A percentile compares a stretch with the other conserved stretches of the same genome.
phyloP scores from a whole-genome alignment of 331 rosid genomes.

The Acacia concinna region DNA sequence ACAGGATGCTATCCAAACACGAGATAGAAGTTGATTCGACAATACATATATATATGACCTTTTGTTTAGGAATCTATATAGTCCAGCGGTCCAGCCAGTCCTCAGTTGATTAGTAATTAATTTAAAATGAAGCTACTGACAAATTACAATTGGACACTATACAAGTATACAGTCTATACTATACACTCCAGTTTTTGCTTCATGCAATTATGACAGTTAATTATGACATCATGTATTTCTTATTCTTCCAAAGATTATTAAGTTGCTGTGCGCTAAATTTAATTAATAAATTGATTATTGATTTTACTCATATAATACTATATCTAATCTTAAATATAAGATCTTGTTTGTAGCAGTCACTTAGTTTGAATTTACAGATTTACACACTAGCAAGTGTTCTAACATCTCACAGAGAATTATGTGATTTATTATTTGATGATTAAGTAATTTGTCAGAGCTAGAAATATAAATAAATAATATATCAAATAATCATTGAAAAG shows the following conservation, averaged over 20 bases:
- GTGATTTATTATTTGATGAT: not conserved
- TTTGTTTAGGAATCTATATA: not conserved
- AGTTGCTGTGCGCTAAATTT: not conserved
- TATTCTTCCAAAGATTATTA: not conserved
- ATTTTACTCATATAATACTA: not conserved
- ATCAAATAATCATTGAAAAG: not conserved
- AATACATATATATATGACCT: not conserved
- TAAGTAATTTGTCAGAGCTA: not conserved
- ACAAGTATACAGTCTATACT: too few relatives aligned
- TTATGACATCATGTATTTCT: not conserved
- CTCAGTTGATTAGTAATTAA: not conserved
- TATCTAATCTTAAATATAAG: too few relatives aligned
- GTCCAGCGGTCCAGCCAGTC: not conserved
- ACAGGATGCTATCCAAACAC: not conserved
- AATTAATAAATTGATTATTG: not conserved
- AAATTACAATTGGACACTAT: not conserved
- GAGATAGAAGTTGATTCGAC: not conserved
- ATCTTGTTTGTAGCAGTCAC: too few relatives aligned
- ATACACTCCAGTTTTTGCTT: not conserved
- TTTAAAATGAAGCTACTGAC: not conserved
- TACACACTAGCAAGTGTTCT: not conserved
- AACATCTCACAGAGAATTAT: not conserved
- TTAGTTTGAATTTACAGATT: not conserved
- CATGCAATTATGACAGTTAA: not conserved
- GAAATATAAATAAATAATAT: not conserved